Evolutionary conservation across 768 basidiomycete genomes (phyloP), one percentile per base, ranked within the genome.

Genomic region (Calocybe indica): DNA sequence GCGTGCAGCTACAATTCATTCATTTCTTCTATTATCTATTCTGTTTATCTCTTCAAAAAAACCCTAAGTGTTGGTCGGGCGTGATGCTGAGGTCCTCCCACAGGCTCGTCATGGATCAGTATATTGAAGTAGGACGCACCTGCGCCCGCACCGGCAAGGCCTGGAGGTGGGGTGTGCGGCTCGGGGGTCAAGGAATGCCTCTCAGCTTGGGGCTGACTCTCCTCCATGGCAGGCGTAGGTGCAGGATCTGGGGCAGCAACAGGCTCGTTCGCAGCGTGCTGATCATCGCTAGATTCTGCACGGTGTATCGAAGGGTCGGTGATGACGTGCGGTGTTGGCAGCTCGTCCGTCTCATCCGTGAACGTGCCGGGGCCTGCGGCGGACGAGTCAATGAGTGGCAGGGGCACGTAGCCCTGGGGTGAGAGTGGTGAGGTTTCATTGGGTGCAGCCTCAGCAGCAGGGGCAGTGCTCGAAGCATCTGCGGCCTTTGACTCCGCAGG

Each of bases 311-410:
- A 65, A 1, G 70, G 67, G 43, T 72, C 68, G 5, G 36, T 28
- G 31, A 66, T 62, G 1, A 58, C 43, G 30, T 57, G 50, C 30
- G 66, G 49, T 40, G 66, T 62, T 6, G 68, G 66, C 40, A 77
- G 59, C 6, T 69, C 68, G 38, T 80, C 79, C 3, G 72, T 68
- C 42, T 77, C 75, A 22, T 73, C 75, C 0, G 75, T 80, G 60
- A 80, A 73, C 6, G 74, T 75, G 5, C 74, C 74, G 7, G 73
- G 76, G 37, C 73, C 74, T 3, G 68, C 68, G 10, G 55, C 63
- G n/a, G 63, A 57, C 6, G 68, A 67, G 45, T 73, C 67, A 14
- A 71, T 51, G 42, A 70, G 56, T 7, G 61, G 73, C 31, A 70
- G 76, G 14, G 65, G 72, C 37, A 62, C 64, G 35, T 68, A 67